Base-by-base conservation (phyloP, 805 yeast genomes). In the Pichia kluyveri region DNA sequence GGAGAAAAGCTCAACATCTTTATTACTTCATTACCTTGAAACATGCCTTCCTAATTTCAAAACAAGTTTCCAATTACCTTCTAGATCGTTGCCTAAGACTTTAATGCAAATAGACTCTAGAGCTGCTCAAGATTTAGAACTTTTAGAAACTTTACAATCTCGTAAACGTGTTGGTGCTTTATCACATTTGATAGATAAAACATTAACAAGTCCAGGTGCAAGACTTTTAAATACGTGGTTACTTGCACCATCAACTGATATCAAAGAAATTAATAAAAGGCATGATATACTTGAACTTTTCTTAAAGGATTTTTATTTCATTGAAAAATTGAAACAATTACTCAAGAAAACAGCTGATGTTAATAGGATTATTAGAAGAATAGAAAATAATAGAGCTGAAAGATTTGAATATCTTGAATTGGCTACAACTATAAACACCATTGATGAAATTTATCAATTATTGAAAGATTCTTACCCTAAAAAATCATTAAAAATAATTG, bases 221-320 rank as follows among this genome's bases (percentile, higher is more conserved):
- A 69, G 98, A 40, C 59, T 85, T n/a, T 66, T 93, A 12, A 76
- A 82, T 8, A 80, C 82, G 45, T 88, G 97, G 96, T 66, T 91
- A 5, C 72, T 86, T 27, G 79, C 87, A 2, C 99, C 99, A 0
- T 73, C 86, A 0, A 72, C 83, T 10, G 76, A 83, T 56, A 56
- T 76, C 0, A 56, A 60, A 0, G 84, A 78, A 51, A 79, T 93
- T 14, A 62, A 61, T 17, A 56, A 61, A 18, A 69, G 99, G 28
- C 86, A 80, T 42, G 66, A 65, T 17, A 55, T 74, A 12, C 83
- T 85, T 0, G 60, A 62, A 8, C 59, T 67, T 4, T 75, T 83
- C 41, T 47, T 60, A 34, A 60, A 59, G 8, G 60, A 71, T 40
- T 40, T 40, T 17, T 30, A 45, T 1, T 58, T 68, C 36, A 57